phyloP scores from a whole-genome alignment of 2,329 filamentous ascomycete species.

The Penicillium capsulatum region DNA sequence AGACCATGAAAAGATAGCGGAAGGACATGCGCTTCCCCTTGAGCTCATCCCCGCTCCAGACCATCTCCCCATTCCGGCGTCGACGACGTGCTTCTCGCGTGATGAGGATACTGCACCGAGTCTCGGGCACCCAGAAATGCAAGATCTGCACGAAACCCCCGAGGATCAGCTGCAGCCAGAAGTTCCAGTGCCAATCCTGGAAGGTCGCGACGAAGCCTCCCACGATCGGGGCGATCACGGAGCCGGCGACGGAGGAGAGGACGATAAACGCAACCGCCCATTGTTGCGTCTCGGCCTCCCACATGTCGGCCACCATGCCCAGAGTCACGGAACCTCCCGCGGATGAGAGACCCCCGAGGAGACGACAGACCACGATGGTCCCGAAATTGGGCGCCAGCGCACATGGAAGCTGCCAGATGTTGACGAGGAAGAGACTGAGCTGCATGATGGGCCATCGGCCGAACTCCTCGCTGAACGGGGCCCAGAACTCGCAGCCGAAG shows the following conservation, averaged over 20 bases:
- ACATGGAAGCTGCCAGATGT: slow-evolving; percentile 69
- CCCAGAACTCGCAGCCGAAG: slow-evolving; percentile 83
- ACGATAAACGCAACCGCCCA: slow-evolving; percentile 60
- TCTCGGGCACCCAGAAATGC: slow-evolving; percentile 54
- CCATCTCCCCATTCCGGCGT: slow-evolving; percentile 54
- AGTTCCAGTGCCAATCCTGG: slow-evolving; percentile 56
- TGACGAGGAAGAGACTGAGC: slow-evolving; percentile 67
- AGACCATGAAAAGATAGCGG: slow-evolving; percentile 55
- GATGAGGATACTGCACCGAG: slow-evolving; percentile 55
- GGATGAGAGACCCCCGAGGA: slow-evolving; percentile 59
- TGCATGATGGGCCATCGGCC: slow-evolving; percentile 73
- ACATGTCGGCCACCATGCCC: slow-evolving; percentile 63
- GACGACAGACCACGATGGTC: slow-evolving; percentile 63
- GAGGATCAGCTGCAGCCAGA: slow-evolving; percentile 60
- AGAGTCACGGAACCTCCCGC: slow-evolving; percentile 63
- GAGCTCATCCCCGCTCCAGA: slow-evolving; percentile 71
- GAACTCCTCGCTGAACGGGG: slow-evolving; percentile 78
- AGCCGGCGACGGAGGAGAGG: slow-evolving; percentile 53
- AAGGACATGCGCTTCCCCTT: slow-evolving; percentile 53
- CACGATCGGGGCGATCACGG: slow-evolving; percentile 46
- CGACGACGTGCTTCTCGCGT: slow-evolving; percentile 56
- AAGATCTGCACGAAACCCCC: slow-evolving; percentile 51
- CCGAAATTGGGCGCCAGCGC: slow-evolving; percentile 68
- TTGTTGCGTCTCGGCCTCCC: slow-evolving; percentile 54
- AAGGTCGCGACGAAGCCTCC: slow-evolving; percentile 51